These are phyloP conservation scores for Trichoderma gamsii DNA, from an alignment of 495 filamentous ascomycete genomes.

Conservation along the genomic window DNA sequence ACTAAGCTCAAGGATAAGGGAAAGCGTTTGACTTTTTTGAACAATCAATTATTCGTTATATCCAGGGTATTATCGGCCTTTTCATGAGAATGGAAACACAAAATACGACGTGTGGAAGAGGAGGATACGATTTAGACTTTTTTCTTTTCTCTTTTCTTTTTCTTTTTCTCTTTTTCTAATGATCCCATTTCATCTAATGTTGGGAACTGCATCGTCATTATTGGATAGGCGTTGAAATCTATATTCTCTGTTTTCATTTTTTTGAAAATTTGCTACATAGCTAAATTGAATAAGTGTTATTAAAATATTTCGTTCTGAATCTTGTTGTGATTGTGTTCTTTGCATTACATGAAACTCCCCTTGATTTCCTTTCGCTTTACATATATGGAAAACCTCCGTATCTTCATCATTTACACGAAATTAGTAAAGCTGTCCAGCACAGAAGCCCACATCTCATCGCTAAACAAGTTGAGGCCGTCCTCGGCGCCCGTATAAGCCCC, in stretches of 20 bases:
- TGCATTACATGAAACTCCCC: neutral
- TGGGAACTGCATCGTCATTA: conserved; percentile 3
- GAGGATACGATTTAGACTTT: conserved; percentile 4
- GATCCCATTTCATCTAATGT: neutral
- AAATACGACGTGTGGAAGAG: neutral
- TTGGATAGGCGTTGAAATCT: neutral
- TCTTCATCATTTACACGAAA: neutral
- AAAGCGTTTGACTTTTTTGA: neutral
- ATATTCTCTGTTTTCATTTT: neutral
- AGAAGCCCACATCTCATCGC: neutral
- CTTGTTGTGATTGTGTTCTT: neutral
- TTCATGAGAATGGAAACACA: neutral
- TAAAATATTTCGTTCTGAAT: neutral
- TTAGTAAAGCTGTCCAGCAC: neutral
- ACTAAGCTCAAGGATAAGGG: neutral
- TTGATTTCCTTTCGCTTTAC: neutral
- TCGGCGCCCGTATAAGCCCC: neutral
- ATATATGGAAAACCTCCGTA: too few relatives aligned
- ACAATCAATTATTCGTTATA: neutral
- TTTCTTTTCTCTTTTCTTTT: neutral
- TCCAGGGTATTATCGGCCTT: neutral
- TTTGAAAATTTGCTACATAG: neutral
- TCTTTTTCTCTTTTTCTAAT: neutral
- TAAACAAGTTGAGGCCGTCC: neutral
- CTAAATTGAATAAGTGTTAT: conserved; percentile 7